Base-by-base conservation (phyloP, 805 yeast genomes). In the Lipomyces orientalis region DNA sequence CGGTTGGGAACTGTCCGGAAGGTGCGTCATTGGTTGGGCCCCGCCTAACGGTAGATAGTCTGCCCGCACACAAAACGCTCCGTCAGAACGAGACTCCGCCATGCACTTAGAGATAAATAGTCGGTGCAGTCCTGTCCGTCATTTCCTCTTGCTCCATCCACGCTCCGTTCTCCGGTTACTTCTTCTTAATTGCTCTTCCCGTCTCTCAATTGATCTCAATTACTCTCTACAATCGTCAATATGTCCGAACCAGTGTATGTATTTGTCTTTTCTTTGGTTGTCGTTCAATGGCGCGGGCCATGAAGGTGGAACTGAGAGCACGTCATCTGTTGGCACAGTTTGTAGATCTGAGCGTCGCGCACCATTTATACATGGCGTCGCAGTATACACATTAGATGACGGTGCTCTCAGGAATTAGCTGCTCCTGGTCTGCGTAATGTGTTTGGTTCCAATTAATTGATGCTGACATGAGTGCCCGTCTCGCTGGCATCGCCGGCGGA, bases 211-310 rank as follows among this genome's bases (percentile, higher is more conserved):
- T 46, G 31, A 37, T 61, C 43, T 25, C 46, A 29, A 56, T 19
- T 29, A 61, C 35, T 51, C 54, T 55, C 52, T 34, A 12, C 35
- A 34, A 19, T 54, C 5, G 9, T 25, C 56, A 52, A 61, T 61
- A 67, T 69, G 72, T 68, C 71, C 62, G 71, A 60, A 49, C 67
- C 72, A 68, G 63, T 59, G 72, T 69, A 66, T 34, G 72, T 69
- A 14, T 25, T 31, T 43, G 43, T 22, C 34, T 22, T 31, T 46
- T 35, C n/a, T 58, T 67, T 12, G 7, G 10, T 55, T 46, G 65
- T 60, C 49, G 22, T 39, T 29, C 29, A 61, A 19, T 51, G 43
- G 16, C 55, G 56, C 49, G 31, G 43, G 43, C 14, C 12, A 16
- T 43, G 6, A 8, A n/a, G 49, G 14, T 4, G 43, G n/a, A 7